phyloP scores from a whole-genome alignment of 805 yeast species.

The Candida dajiaensis region DNA sequence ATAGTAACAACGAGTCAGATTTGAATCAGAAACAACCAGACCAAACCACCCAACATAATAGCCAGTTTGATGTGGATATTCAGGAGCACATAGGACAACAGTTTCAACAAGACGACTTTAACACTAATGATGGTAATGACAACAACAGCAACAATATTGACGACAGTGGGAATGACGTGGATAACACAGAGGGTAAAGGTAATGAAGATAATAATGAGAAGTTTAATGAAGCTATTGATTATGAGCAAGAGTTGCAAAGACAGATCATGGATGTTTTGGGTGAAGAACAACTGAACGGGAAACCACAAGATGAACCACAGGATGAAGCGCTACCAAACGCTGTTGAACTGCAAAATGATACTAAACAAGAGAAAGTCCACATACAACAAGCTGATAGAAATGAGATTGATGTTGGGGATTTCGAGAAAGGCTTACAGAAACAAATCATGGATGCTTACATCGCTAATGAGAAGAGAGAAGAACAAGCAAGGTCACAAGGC shows the following conservation, averaged over 20 bases:
- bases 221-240: neutral
- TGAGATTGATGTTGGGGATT: slow-evolving; percentile 4
- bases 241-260: slow-evolving; percentile 12
- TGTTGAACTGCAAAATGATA: too few species aligned
- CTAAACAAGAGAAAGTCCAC: neutral
- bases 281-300: slow-evolving; percentile 1
- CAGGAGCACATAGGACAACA: slow-evolving; percentile 10
- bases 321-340: too few species aligned
- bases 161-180: neutral
- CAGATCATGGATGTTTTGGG: slow-evolving; percentile 17
- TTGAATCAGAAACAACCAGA: neutral
- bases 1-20: neutral
- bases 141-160: neutral
- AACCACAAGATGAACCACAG: neutral
- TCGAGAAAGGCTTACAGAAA: slow-evolving; percentile 18
- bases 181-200: neutral
- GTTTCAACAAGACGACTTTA: neutral
- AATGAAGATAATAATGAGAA: neutral
- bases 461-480: slow-evolving; percentile 1
- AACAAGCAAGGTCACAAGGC: neutral
- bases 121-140: neutral
- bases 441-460: slow-evolving; percentile 21
- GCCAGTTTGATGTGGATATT: slow-evolving; percentile 1
- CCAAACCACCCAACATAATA: neutral
- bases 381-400: neutral